Conservation (phyloP, 2,329 filamentous ascomycete genomes). For the Xylaria sp. region DNA sequence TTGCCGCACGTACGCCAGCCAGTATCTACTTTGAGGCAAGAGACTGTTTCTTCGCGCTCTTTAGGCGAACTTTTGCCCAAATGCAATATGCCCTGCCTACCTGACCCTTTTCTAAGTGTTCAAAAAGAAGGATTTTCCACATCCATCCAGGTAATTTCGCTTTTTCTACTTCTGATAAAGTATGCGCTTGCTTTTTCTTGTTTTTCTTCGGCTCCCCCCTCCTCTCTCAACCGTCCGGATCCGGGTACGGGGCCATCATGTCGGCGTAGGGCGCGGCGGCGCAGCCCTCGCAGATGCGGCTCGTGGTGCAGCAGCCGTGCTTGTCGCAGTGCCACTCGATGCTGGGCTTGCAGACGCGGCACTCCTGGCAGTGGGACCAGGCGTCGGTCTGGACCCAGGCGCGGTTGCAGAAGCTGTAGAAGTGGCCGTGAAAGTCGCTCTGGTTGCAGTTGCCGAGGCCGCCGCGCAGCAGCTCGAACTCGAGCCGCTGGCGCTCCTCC, state of each 20-base stretch:
- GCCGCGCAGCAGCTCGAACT: slow-evolving; percentile 39
- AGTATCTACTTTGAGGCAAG: too few relatives aligned
- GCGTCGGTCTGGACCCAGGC: slow-evolving; percentile 34
- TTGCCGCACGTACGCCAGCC: too few relatives aligned
- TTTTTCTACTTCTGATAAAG: too few relatives aligned
- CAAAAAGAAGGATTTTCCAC: too few relatives aligned
- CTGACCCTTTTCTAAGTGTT: too few relatives aligned
- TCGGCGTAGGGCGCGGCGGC: slow-evolving; percentile 28
- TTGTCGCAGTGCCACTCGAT: slow-evolving; percentile 40
- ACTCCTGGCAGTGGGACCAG: slow-evolving; percentile 39
- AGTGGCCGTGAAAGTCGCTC: slow-evolving; percentile 37
- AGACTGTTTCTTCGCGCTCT: too few relatives aligned
- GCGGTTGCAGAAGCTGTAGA: slow-evolving; percentile 39
- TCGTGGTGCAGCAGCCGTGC: slow-evolving; percentile 36
- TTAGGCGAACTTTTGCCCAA: too few relatives aligned
- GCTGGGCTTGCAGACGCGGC: slow-evolving; percentile 33
- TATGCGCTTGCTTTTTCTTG: too few relatives aligned
- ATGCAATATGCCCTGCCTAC: too few relatives aligned
- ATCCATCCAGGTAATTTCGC: too few relatives aligned
- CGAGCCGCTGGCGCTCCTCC: slow-evolving; percentile 37
- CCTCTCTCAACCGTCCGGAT: slow-evolving; percentile 18
- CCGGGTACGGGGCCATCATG: slow-evolving; percentile 24
- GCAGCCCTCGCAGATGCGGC: slow-evolving; percentile 36
- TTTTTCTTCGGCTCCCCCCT: too few relatives aligned
- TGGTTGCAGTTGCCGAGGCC: slow-evolving; percentile 36